Base-by-base conservation (phyloP, 257 asterid genomes). In the Solanum sejunctum region DNA sequence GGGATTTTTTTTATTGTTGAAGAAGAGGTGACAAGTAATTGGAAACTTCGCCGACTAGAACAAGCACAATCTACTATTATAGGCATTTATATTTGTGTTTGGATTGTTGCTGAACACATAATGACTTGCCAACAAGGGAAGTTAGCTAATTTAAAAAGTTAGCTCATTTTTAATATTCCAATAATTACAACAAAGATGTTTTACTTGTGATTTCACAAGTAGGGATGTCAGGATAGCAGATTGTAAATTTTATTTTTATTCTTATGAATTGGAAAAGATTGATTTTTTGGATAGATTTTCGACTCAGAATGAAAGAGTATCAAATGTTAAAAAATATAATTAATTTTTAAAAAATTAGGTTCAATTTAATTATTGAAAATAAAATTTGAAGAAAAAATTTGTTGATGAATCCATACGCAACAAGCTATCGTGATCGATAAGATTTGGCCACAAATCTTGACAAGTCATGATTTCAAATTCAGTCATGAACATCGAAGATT, bases 31-130 rank as follows among this genome's bases (percentile, higher is more conserved):
- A 61, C 23, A 85, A 81, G 83, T 26, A 20, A 18, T 55, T 52
- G 69, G 82, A 69, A 83, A 47, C 85, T 83, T 69, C 85, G 81
- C 81, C 85, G 85, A n/a, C 81, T 69, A 8, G 66, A 69, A 83
- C 54, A 83, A 83, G 55, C 78, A 83, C 75, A 83, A 78, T 78
- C 64, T 78, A 78, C 55, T 23, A 72, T 0, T 5, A 18, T 23
- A n/a, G 1, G 56, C 80, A 72, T 72, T 43, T 8, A 72, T n/a
- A 43, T 43, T 17, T 8, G 1, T 45, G 13, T 47, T 47, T 45
- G 81, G 60, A 73, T 73, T 73, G 12, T 21, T 75, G 41, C 20
- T 20, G 16, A 28, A 5, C 2, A 21, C 75, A 10, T 36, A 32
- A 60, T n/a, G 0, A 60, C 69, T n/a, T 60, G 0, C 6, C 64